These are phyloP conservation scores for Hygrophorus pudorinus DNA, from an alignment of 768 basidiomycete genomes.

Conservation along the genomic window DNA sequence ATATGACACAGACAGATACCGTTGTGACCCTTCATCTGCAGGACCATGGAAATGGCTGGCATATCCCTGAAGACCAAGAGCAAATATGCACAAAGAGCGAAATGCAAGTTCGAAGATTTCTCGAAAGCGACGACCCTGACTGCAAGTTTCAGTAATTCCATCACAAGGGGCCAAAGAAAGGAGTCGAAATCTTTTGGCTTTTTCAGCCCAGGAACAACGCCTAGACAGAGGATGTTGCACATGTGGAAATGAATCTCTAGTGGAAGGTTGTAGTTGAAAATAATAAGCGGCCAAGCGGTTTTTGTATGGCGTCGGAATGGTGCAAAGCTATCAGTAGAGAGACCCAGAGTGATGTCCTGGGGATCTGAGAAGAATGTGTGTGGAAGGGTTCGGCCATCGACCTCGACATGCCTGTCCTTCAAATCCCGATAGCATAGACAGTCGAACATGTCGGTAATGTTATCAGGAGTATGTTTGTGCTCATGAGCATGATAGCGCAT, in stretches of 20 bases:
- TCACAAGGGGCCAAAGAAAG: constrained; percentile 24
- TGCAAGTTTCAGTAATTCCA: constrained; percentile 23
- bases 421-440: constrained; percentile 17
- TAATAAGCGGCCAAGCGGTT: constrained; percentile 28
- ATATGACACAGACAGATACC: too few species aligned
- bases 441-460: constrained; percentile 26
- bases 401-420: constrained; percentile 9
- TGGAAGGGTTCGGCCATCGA: constrained; percentile 13
- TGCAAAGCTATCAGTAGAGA: constrained; percentile 27
- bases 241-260: constrained; percentile 4
- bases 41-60: too few species aligned
- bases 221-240: too few species aligned
- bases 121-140: constrained; percentile 28
- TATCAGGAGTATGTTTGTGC: constrained; percentile 7
- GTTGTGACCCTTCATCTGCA: too few species aligned
- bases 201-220: constrained; percentile 26
- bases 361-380: constrained; percentile 23
- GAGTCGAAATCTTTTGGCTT: constrained; percentile 29
- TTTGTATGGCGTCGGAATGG: constrained; percentile 19
- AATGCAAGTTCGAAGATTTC: constrained; percentile 25
- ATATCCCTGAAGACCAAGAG: too few species aligned
- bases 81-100: constrained; percentile 14
- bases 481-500: constrained; percentile 25
- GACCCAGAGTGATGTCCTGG: constrained; percentile 28
- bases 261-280: constrained; percentile 33